Percentiles rank a stretch among this genome's conserved stretches.
Evolutionary conservation across 139 green algal species (phyloP).

Genomic region (Yamagishiella unicocca): DNA sequence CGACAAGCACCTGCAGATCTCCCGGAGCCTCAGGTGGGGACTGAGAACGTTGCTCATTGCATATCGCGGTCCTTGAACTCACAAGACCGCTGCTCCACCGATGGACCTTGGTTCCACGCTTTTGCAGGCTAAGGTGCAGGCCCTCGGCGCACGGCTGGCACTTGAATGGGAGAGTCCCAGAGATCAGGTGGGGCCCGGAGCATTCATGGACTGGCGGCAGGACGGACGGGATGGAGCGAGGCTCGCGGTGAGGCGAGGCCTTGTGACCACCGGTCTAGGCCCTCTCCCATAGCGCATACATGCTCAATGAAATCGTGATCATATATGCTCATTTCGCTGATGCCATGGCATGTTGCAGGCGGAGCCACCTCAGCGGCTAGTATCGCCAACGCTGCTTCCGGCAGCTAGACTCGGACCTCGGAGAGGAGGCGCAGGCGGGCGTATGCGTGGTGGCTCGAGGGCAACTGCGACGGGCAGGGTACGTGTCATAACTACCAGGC

Average conservation of each 20-base stretch:
- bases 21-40: conserved; percentile 15
- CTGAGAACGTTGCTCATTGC: too few relatives aligned
- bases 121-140: conserved; percentile 18
- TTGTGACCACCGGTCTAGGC: too few relatives aligned
- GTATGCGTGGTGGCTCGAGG: conserved; percentile 13
- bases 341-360: not conserved
- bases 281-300: too few relatives aligned
- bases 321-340: too few relatives aligned
- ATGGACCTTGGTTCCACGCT: too few relatives aligned
- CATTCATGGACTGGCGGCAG: conserved; percentile 3
- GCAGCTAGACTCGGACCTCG: not conserved
- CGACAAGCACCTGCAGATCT: conserved; percentile 13
- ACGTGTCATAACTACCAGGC: too few relatives aligned
- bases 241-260: conserved; percentile 1
- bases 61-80: too few relatives aligned
- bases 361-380: conserved; percentile 7
- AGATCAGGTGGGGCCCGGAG: not conserved
- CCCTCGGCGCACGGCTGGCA: not conserved
- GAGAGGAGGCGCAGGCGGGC: not conserved
- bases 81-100: too few relatives aligned
- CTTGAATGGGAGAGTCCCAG: not conserved
- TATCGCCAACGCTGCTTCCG: not conserved
- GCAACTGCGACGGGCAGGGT: conserved; percentile 15
- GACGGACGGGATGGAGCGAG: conserved; percentile 14
- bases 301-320: too few relatives aligned